These are phyloP conservation scores for Daldinia eschscholtzii DNA, from an alignment of 2,329 filamentous ascomycete genomes.

Conservation along the genomic window DNA sequence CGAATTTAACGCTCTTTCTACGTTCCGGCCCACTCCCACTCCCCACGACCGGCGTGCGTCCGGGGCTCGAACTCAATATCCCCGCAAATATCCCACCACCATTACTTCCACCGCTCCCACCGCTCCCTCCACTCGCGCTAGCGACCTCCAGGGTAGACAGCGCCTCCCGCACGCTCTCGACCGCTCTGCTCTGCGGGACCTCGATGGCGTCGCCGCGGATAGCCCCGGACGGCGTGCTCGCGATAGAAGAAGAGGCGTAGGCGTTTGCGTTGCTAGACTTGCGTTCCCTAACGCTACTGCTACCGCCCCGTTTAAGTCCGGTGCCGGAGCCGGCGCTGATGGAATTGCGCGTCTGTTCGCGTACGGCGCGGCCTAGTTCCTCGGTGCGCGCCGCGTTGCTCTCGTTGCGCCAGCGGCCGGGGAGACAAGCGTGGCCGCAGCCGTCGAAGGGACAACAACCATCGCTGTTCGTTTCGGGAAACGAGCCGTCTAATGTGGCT, in stretches of 20 bases:
- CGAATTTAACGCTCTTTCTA: constrained; percentile 75
- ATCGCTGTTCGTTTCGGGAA: constrained; percentile 59
- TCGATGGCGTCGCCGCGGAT: constrained; percentile 66
- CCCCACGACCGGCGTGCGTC: constrained; percentile 34
- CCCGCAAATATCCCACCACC: constrained; percentile 55
- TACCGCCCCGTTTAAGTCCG: constrained; percentile 35
- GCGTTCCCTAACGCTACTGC: constrained; percentile 32
- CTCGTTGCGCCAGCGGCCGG: constrained; percentile 67
- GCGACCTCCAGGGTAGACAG: constrained; percentile 53
- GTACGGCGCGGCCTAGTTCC: constrained; percentile 64
- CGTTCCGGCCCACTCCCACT: constrained; percentile 59
- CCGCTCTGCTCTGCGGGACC: constrained; percentile 70
- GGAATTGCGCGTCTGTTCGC: constrained; percentile 56
- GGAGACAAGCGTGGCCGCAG: constrained; percentile 73
- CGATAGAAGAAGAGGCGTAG: not conserved
- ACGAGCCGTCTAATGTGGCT: constrained; percentile 46
- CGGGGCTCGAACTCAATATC: constrained; percentile 66
- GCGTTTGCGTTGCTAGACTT: constrained; percentile 33
- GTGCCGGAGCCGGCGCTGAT: constrained; percentile 40
- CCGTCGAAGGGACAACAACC: constrained; percentile 75
- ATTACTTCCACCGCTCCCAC: constrained; percentile 33
- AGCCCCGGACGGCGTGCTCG: constrained; percentile 37
- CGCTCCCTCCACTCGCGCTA: constrained; percentile 39
- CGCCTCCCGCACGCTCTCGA: constrained; percentile 69
- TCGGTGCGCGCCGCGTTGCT: constrained; percentile 60